phyloP scores from a whole-genome alignment of 352 stramenopile species.

The Blastocystis sp. region DNA sequence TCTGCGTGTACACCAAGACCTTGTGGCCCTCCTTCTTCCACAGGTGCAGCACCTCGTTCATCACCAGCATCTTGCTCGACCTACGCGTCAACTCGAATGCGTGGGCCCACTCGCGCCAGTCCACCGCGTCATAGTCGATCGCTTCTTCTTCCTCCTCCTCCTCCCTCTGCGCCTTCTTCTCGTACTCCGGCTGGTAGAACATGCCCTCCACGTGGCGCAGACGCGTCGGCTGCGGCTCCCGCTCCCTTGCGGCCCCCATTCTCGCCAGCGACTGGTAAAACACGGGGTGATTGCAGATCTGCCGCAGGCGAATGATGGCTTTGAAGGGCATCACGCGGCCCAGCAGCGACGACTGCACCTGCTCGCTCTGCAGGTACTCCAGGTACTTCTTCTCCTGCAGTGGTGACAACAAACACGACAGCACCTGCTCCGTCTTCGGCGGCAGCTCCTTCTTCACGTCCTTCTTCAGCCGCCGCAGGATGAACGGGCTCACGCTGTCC shows the following conservation, averaged over 20 bases:
- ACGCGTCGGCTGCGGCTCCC: constrained; percentile 62
- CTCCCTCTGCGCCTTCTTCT: constrained; percentile 10
- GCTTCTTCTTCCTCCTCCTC: constrained; percentile 27
- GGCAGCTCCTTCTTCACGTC: constrained; percentile 80
- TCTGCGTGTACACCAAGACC: constrained; percentile 95
- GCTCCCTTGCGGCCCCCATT: constrained; percentile 71
- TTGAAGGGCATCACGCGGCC: constrained; percentile 74
- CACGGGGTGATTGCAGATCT: constrained; percentile 97
- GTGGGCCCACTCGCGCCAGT: constrained; percentile 25
- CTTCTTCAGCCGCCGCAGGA: constrained; percentile 88
- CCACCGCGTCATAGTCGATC: constrained; percentile 7
- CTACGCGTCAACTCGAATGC: constrained; percentile 71
- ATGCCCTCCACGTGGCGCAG: constrained; percentile 70
- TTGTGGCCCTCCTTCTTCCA: constrained; percentile 91
- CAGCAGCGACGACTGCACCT: constrained; percentile 23
- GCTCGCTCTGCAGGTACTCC: constrained; percentile 75
- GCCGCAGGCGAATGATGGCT: constrained; percentile 89
- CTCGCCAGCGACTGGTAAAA: constrained; percentile 74
- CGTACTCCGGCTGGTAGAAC: constrained; percentile 36
- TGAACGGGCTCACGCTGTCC: constrained; percentile 91
- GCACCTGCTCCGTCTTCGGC: constrained; percentile 93
- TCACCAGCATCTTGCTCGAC: constrained; percentile 92
- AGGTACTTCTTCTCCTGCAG: constrained; percentile 86
- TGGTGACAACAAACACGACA: constrained; percentile 89
- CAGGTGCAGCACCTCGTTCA: constrained; percentile 87